Evolutionary conservation across 1,284 basidiomycete genomes (phyloP).

Genomic region (Volvariella surrecta): DNA sequence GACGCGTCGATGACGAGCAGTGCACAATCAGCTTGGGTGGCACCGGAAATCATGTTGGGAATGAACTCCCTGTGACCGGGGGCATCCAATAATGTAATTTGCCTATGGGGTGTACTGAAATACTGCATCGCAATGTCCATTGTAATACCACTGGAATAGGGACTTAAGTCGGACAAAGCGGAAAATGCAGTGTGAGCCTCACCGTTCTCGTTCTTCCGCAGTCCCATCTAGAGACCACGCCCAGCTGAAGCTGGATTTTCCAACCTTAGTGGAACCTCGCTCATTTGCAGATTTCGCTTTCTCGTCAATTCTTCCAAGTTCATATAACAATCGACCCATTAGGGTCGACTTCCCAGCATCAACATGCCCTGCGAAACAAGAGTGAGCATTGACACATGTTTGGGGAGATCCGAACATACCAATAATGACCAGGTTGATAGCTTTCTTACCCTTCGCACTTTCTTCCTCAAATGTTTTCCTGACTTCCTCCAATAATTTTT

Average conservation of each 20-base stretch:
- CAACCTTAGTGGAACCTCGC: slow-evolving; percentile 83
- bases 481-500: slow-evolving; percentile 83
- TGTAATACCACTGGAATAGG: slow-evolving; percentile 74
- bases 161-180: slow-evolving; percentile 5
- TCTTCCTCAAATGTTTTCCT: slow-evolving; percentile 44
- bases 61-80: slow-evolving; percentile 98
- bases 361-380: slow-evolving; percentile 69
- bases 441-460: slow-evolving; percentile 52
- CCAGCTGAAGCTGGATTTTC: slow-evolving; percentile 95
- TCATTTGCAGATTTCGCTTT: slow-evolving; percentile 83
- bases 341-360: slow-evolving; percentile 98
- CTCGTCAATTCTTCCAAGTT: slow-evolving; percentile 83
- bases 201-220: slow-evolving; percentile 89
- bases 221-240: slow-evolving; percentile 97
- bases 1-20: slow-evolving; percentile 91
- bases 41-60: slow-evolving; percentile 99
- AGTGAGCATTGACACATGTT: not conserved
- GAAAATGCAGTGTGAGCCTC: slow-evolving; percentile 13
- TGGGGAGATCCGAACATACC: slow-evolving; percentile 50
- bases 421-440: slow-evolving; percentile 86
- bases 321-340: slow-evolving; percentile 92
- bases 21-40: slow-evolving; percentile 94
- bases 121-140: slow-evolving; percentile 94
- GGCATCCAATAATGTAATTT: slow-evolving; percentile 91
- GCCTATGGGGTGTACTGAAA: slow-evolving; percentile 69